These are phyloP conservation scores for Amanita polypyramis DNA, from an alignment of 768 basidiomycete genomes.

Conservation along the genomic window DNA sequence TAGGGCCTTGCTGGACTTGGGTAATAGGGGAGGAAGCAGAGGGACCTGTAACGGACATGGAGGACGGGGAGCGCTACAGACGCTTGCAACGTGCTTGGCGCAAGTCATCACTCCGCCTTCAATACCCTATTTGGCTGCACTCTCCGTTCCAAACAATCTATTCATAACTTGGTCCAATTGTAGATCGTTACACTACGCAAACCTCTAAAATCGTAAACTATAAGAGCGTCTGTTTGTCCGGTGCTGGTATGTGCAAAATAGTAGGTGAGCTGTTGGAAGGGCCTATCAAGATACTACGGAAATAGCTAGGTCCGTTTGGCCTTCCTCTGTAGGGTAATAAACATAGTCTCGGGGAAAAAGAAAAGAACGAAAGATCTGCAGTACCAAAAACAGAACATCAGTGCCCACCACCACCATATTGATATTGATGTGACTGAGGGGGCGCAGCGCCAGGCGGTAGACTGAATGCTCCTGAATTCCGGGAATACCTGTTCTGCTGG, in stretches of 20 bases:
- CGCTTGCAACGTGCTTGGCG: conserved; percentile 1
- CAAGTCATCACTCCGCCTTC: not conserved
- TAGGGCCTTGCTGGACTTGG: conserved; percentile 51
- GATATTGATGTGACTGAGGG: conserved; percentile 30
- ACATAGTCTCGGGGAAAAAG: not conserved
- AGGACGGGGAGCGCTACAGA: conserved; percentile 9
- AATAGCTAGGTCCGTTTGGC: not conserved
- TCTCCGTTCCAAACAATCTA: conserved; percentile 4
- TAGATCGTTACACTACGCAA: not conserved
- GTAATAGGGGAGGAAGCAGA: conserved; percentile 44
- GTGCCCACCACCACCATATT: conserved; percentile 12
- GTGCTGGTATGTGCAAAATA: not conserved
- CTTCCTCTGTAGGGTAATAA: not conserved
- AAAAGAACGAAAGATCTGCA: not conserved
- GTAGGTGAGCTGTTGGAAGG: not conserved
- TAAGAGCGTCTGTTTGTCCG: not conserved
- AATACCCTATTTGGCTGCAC: conserved; percentile 1
- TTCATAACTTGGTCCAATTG: not conserved
- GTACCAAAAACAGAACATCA: not conserved
- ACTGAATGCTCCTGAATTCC: conserved; percentile 36
- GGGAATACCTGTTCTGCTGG: conserved; percentile 63
- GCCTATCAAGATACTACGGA: not conserved
- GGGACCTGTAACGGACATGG: conserved; percentile 23
- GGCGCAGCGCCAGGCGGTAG: conserved; percentile 74
- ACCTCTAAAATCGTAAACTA: not conserved